A percentile compares a stretch with the other conserved stretches of the same genome.
phyloP scores from a whole-genome alignment of 176 grass and related monocot genomes.

The Aegilops sharonensis region DNA sequence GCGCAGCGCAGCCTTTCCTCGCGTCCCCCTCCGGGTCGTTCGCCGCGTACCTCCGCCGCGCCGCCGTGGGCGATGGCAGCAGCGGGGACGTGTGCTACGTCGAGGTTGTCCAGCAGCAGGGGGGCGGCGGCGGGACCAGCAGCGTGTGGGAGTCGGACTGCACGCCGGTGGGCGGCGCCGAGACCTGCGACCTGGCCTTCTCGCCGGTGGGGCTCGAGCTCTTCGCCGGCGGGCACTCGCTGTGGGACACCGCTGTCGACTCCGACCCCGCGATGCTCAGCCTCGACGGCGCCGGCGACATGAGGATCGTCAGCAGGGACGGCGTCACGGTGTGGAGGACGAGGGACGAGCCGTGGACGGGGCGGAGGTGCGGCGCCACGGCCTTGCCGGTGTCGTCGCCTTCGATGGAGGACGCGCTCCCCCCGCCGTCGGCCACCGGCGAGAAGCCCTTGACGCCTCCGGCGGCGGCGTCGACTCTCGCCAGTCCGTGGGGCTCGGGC shows the following conservation, averaged over 20 bases:
- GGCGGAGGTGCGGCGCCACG: conserved; percentile 31
- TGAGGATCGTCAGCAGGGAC: conserved; percentile 39
- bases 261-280: conserved; percentile 31
- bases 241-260: conserved; percentile 49
- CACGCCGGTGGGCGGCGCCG: conserved; percentile 33
- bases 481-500: conserved; percentile 23
- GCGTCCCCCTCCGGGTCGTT: conserved; percentile 41
- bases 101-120: conserved; percentile 35
- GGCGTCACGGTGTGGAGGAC: conserved; percentile 45
- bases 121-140: neutral
- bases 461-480: neutral
- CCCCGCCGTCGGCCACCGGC: neutral
- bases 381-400: conserved; percentile 17
- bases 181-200: conserved; percentile 52
- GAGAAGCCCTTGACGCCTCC: conserved; percentile 33
- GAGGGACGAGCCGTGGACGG: conserved; percentile 39
- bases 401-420: neutral
- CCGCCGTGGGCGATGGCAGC: neutral
- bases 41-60: conserved; percentile 49
- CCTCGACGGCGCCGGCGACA: conserved; percentile 47
- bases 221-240: conserved; percentile 48
- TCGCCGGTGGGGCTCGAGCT: conserved; percentile 50
- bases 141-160: conserved; percentile 57
- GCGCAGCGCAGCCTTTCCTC: conserved; percentile 35
- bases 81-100: conserved; percentile 41